These are phyloP conservation scores for Schizonepeta tenuifolia DNA, from an alignment of 257 asterid species.

Conservation along the genomic window DNA sequence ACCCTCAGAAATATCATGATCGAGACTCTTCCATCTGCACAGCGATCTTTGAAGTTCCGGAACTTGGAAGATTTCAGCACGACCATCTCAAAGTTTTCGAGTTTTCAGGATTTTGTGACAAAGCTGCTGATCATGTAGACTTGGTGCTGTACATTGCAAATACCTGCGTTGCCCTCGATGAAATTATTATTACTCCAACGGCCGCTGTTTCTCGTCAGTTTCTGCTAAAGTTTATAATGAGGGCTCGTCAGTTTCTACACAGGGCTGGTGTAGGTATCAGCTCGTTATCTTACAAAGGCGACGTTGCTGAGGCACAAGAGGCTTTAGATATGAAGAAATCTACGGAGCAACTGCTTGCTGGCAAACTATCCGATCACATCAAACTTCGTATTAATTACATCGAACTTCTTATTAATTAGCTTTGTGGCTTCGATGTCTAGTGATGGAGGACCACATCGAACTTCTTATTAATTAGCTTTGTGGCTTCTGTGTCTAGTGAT, in stretches of 20 bases:
- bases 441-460: no score
- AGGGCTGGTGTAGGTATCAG: no score
- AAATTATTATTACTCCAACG: background rate
- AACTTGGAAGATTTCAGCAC: background rate
- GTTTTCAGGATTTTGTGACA: background rate
- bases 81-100: background rate
- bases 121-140: background rate
- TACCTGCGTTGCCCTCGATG: background rate
- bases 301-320: background rate
- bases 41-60: background rate
- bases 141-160: background rate
- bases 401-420: no score
- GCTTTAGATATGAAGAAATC: background rate
- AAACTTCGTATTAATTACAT: background rate
- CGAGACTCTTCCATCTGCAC: background rate
- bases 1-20: no score
- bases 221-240: no score
- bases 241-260: no score
- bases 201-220: no score
- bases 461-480: no score
- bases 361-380: background rate
- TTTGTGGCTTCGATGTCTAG: no score
- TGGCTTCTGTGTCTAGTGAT: no score
- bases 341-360: background rate
- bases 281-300: no score